These are phyloP conservation scores for Boletus patriciae DNA, from an alignment of 768 basidiomycete species.

Conservation along the genomic window DNA sequence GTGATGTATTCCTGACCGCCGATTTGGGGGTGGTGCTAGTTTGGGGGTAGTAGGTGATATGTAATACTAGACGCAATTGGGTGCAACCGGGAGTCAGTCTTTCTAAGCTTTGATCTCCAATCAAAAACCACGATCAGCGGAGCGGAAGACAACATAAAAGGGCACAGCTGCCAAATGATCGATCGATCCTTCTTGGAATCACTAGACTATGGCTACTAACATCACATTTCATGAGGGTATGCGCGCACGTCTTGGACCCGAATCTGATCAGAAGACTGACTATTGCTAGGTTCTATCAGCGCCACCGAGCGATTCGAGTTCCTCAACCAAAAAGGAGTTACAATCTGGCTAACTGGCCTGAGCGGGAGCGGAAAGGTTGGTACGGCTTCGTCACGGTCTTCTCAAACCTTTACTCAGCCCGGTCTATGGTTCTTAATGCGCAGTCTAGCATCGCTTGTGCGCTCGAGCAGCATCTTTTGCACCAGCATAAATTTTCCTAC, in stretches of 20 bases:
- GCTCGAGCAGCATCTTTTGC: slow-evolving; percentile 91
- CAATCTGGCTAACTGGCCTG: slow-evolving; percentile 96
- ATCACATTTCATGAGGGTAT: slow-evolving; percentile 71
- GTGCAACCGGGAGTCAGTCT: slow-evolving; percentile 3
- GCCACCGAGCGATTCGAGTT: slow-evolving; percentile 63
- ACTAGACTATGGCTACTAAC: slow-evolving; percentile 41
- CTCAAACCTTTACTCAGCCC: not conserved
- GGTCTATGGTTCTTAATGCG: not conserved
- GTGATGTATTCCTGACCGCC: too few species aligned
- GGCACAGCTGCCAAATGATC: not conserved
- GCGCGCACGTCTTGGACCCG: not conserved
- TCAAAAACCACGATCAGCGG: not conserved
- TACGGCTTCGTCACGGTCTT: not conserved
- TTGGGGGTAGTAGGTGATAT: too few species aligned
- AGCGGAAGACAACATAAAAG: slow-evolving; percentile 11
- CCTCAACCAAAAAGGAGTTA: slow-evolving; percentile 80
- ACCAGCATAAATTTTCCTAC: slow-evolving; percentile 82
- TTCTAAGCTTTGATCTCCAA: slow-evolving; percentile 9
- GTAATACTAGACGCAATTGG: not conserved
- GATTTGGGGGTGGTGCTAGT: too few species aligned
- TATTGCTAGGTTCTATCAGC: slow-evolving; percentile 65
- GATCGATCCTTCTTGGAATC: not conserved
- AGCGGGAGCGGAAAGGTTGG: slow-evolving; percentile 92
- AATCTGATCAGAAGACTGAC: slow-evolving; percentile 1
- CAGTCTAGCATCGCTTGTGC: slow-evolving; percentile 98